These are phyloP conservation scores for Arthrocladium fulminans DNA, from an alignment of 2,329 filamentous ascomycete genomes.

Conservation along the genomic window DNA sequence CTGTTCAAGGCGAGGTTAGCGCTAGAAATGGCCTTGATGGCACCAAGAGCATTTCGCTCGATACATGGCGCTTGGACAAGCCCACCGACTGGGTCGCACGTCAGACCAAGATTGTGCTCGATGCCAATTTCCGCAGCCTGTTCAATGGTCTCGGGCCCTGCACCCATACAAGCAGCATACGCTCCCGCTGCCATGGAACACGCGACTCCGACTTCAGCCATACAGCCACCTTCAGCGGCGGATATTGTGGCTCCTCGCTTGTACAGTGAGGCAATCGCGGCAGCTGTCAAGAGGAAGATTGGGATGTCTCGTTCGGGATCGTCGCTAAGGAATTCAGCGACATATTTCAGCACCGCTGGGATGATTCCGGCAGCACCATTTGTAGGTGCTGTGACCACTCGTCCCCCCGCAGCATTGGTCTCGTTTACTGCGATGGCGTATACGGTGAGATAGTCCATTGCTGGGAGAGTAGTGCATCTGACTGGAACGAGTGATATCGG, in stretches of 20 bases:
- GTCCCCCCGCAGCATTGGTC: slow-evolving; percentile 14
- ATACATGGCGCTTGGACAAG: slow-evolving; percentile 20
- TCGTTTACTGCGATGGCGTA: slow-evolving; percentile 20
- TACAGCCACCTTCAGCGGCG: slow-evolving; percentile 18
- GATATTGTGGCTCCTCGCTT: slow-evolving; percentile 20
- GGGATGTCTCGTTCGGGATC: slow-evolving; percentile 18
- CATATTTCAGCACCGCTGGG: slow-evolving; percentile 18
- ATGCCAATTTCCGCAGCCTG: slow-evolving; percentile 20
- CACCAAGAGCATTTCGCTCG: slow-evolving; percentile 18
- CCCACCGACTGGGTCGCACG: slow-evolving; percentile 18
- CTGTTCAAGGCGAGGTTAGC: slow-evolving; percentile 18
- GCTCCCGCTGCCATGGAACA: slow-evolving; percentile 20
- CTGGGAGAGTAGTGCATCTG: slow-evolving; percentile 13
- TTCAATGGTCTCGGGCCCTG: slow-evolving; percentile 17
- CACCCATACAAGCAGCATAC: slow-evolving; percentile 19
- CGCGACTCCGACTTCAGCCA: slow-evolving; percentile 19
- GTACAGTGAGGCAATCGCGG: slow-evolving; percentile 18
- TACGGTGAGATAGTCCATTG: slow-evolving; percentile 18
- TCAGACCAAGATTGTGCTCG: slow-evolving; percentile 20
- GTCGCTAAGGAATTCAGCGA: slow-evolving; percentile 17
- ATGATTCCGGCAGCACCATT: slow-evolving; percentile 19
- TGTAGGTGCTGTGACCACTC: slow-evolving; percentile 14
- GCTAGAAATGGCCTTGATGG: slow-evolving; percentile 19
- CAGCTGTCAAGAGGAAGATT: slow-evolving; percentile 17
- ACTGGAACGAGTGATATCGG: slow-evolving; percentile 13